Evolutionary conservation across 75 land plant species (phyloP), one percentile per base, ranked within the genome.

Genomic region (Adiantum capillusveneris): DNA sequence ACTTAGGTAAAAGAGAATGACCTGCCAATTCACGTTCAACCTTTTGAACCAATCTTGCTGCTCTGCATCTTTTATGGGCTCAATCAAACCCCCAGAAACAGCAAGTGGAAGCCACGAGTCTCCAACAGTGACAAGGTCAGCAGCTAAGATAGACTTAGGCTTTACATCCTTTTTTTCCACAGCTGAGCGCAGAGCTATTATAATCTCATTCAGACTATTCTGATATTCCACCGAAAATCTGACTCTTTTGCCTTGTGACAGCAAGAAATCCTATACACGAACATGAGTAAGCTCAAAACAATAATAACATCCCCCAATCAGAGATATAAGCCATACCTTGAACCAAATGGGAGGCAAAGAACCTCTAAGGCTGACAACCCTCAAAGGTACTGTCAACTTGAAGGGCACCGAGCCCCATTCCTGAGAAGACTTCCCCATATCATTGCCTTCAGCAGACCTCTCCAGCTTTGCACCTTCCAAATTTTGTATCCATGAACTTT

Each of bases 121-220:
- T 57, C 90, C 95, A 64, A 93, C 6, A n/a, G 85, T 82, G 14
- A 93, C 81, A 60, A 83, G 41, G 76, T 93, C 98, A 65, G 98
- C 95, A 9, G 81, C 71, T 69, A 83, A 56, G 34, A 70, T 72
- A 30, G 95, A 88, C 44, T 67, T 65, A 16, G 73, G 74, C 27
- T 60, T 41, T 21, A 83, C 11, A 13, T 55, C 53, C 1, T 63
- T 63, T 44, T 68, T 72, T 6, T 62, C 62, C 7, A 66, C 58
- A 46, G 79, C 71, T 22, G 21, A 18, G 39, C 65, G 63, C 22
- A 93, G 68, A 21, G 86, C 81, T 62, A 67, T 60, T 49, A 70
- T 75, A 18, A 83, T 85, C 17, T 60, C 62, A 1, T 79, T 64
- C 45, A 93, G 65, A 42, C 62, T 85, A 44, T 73, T 81, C 46